Evolutionary conservation across 768 basidiomycete species (phyloP), one percentile per base, ranked within the genome.

Genomic region (Boletellus sp.): DNA sequence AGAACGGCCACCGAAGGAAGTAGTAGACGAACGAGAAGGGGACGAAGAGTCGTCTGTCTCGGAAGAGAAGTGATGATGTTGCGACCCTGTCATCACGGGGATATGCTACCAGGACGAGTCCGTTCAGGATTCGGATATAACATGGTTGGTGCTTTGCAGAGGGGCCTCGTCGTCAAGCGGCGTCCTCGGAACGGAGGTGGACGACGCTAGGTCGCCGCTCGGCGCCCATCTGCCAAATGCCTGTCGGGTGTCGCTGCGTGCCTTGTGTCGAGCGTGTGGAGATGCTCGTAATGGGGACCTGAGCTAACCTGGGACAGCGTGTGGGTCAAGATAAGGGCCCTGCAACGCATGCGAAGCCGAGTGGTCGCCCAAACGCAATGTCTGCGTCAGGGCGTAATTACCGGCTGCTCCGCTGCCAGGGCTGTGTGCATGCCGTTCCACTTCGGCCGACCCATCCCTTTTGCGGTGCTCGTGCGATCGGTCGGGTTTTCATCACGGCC

Each of bases 301-400:
- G 26, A 26, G 26, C 26, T 26, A 26, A 9, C 28, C n/a, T 7
- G 28, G 28, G 11, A 28, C 11, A 11, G 28, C 28, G 28, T 28
- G 24, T 26, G 4, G 28, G 28, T 28, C 28, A 28, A 28, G 28
- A 28, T 28, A 28, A 28, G 28, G 28, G 7, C 26, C 26, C 28
- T 28, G 28, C 28, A 10, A 11, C 6, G 11, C 28, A 15, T n/a
- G 16, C 7, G 22, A 23, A 22, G 20, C 13, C 20, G n/a, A 35
- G 44, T 47, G 16, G 17, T 40, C 32, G 31, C 12, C 9, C 11
- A 8, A 26, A 15, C 35, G 19, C 42, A 48, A 58, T 58, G 44
- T 45, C 57, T 58, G 57, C 22, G 22, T n/a, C n/a, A n/a, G n/a
- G n/a, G n/a, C n/a, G 26, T 28, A 42, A 42, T 42, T 24, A 28